Conservation (phyloP, 139 green algal species). For the Chlamydomonas sp. region DNA sequence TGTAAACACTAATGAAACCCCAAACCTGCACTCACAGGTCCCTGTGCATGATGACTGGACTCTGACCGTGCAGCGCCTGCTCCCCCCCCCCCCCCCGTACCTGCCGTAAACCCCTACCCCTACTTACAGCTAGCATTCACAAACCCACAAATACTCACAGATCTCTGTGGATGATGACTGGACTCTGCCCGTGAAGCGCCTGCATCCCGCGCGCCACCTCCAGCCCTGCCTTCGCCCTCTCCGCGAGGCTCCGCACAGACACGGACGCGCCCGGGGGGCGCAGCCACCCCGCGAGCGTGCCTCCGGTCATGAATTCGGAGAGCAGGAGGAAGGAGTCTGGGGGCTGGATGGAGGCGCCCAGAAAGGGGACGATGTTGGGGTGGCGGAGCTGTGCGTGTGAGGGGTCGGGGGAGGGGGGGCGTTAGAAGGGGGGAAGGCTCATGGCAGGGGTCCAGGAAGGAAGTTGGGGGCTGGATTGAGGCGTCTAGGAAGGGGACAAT, state of each 20-base stretch:
- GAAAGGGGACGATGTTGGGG: constrained; percentile 65
- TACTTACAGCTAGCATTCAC: too few relatives aligned
- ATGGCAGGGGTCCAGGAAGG: too few relatives aligned
- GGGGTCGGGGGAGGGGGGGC: too few relatives aligned
- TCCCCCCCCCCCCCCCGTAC: background rate
- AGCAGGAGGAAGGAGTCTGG: constrained; percentile 64
- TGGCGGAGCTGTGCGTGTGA: constrained; percentile 45
- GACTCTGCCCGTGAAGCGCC: background rate
- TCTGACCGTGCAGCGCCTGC: too few relatives aligned
- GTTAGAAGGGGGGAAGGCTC: too few relatives aligned
- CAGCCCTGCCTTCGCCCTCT: background rate
- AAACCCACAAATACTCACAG: too few relatives aligned
- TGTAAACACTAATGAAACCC: too few relatives aligned
- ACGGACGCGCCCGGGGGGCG: background rate
- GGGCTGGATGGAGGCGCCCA: constrained; percentile 43
- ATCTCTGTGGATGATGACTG: constrained; percentile 8
- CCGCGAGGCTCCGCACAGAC: background rate
- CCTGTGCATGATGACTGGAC: too few relatives aligned
- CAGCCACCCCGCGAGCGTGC: constrained; percentile 26
- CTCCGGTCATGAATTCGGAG: constrained; percentile 70
- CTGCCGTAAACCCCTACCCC: too few relatives aligned
- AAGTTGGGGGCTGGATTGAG: too few relatives aligned
- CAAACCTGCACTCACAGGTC: too few relatives aligned
- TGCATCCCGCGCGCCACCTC: constrained; percentile 1
- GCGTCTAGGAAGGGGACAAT: too few relatives aligned